Evolutionary conservation across 805 yeast genomes (phyloP).

Genomic region (Candida vaughaniae): DNA sequence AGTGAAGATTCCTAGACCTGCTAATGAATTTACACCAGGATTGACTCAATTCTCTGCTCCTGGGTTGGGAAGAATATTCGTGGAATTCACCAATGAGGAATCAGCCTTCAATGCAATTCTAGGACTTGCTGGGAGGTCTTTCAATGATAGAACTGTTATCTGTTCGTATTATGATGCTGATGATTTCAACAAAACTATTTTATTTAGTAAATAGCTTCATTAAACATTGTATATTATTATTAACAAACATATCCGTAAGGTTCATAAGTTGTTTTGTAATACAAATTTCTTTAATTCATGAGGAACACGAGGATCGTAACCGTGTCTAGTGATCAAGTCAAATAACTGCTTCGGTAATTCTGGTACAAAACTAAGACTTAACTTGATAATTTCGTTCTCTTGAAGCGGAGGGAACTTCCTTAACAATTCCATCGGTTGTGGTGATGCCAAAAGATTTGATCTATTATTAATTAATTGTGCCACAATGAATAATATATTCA

Average conservation of each 20-base stretch:
- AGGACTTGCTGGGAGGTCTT: constrained; percentile 63
- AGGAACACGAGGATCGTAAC: constrained; percentile 50
- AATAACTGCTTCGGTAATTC: constrained; percentile 67
- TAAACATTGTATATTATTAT: neutral
- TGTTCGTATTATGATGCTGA: constrained; percentile 59
- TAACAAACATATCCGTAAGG: neutral
- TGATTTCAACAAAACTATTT: constrained; percentile 43
- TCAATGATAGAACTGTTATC: constrained; percentile 66
- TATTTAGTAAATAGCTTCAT: constrained; percentile 2
- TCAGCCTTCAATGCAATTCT: constrained; percentile 56
- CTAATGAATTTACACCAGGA: constrained; percentile 45
- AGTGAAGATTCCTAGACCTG: constrained; percentile 64
- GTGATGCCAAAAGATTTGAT: constrained; percentile 54
- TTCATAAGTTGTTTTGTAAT: constrained; percentile 9
- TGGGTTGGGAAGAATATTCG: constrained; percentile 71
- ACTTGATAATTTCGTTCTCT: constrained; percentile 70
- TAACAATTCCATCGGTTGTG: constrained; percentile 72
- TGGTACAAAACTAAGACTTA: constrained; percentile 78
- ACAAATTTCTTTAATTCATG: constrained; percentile 26
- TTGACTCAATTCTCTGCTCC: constrained; percentile 40
- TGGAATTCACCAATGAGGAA: constrained; percentile 56
- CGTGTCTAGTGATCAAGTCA: constrained; percentile 61
- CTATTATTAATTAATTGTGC: constrained; percentile 78
- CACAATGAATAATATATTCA: constrained; percentile 79
- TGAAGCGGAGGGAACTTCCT: constrained; percentile 71